These are phyloP conservation scores for Kazachstania taianensis DNA, from an alignment of 805 yeast genomes.

Conservation along the genomic window DNA sequence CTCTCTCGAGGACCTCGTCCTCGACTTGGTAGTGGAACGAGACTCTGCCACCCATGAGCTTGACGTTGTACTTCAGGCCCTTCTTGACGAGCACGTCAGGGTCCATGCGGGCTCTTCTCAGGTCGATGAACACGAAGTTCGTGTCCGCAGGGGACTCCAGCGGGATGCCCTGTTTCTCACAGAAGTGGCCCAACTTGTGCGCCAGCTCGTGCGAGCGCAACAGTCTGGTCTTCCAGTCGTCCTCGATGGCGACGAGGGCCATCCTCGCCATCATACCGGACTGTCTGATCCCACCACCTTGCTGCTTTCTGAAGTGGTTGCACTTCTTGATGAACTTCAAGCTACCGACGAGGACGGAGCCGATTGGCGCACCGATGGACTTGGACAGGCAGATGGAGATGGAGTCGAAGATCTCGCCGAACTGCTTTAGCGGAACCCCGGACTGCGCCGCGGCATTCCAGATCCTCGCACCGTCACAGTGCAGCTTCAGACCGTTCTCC, in stretches of 20 bases:
- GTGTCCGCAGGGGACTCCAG: conserved; percentile 73
- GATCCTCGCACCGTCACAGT: conserved; percentile 91
- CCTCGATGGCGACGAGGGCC: conserved; percentile 71
- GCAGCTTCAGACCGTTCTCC: conserved; percentile 49
- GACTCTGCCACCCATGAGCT: conserved; percentile 60
- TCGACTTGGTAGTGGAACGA: conserved; percentile 71
- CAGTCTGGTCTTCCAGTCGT: conserved; percentile 51
- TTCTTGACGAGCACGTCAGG: conserved; percentile 42
- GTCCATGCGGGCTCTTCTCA: conserved; percentile 43
- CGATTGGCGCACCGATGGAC: conserved; percentile 89
- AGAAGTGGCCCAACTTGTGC: conserved; percentile 41
- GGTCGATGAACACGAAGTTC: conserved; percentile 71
- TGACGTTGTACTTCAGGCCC: conserved; percentile 52
- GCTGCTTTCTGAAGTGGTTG: conserved; percentile 80
- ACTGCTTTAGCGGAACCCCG: conserved; percentile 57
- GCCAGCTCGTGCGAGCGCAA: conserved; percentile 42
- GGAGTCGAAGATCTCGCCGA: conserved; percentile 73
- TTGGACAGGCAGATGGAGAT: conserved; percentile 84
- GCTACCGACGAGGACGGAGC: conserved; percentile 73
- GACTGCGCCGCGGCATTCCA: conserved; percentile 76
- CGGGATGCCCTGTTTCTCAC: conserved; percentile 41
- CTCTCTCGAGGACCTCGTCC: conserved; percentile 42
- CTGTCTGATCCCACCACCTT: conserved; percentile 91
- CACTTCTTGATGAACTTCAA: conserved; percentile 52
- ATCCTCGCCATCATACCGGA: conserved; percentile 71